Percentiles rank a stretch among this genome's conserved stretches.
Evolutionary conservation across 1,284 basidiomycete genomes (phyloP).

Genomic region (Vanrija sp.): DNA sequence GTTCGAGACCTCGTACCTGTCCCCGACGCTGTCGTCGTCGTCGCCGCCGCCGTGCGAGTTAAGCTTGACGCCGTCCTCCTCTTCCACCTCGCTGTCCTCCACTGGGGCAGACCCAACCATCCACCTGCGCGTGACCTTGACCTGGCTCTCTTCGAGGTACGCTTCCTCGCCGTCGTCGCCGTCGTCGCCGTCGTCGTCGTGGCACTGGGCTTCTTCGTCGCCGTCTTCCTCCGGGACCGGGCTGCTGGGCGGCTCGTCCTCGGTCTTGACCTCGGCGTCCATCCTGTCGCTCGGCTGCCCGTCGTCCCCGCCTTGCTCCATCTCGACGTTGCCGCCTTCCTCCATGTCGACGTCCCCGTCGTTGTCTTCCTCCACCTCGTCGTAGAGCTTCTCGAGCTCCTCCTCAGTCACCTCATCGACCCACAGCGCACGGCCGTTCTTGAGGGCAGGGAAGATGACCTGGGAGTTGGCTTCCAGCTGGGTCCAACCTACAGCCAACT

Average conservation of each 20-base stretch:
- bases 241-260: too few species aligned
- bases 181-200: not conserved
- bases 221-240: too few species aligned
- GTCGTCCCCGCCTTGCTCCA: not conserved
- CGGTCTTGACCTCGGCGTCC: too few species aligned
- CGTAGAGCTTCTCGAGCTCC: not conserved
- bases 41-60: too few species aligned
- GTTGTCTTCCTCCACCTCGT: not conserved
- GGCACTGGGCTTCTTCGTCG: not conserved
- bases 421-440: slow-evolving; percentile 23
- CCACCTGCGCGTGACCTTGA: too few species aligned
- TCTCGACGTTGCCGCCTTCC: not conserved
- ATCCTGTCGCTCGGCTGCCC: not conserved
- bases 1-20: not conserved
- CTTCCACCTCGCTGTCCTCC: too few species aligned
- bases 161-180: not conserved
- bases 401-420: not conserved
- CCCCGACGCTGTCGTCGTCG: too few species aligned
- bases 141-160: too few species aligned
- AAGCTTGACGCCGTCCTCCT: too few species aligned
- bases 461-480: slow-evolving; percentile 9
- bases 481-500: slow-evolving; percentile 3
- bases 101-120: too few species aligned
- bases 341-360: not conserved
- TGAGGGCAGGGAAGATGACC: slow-evolving; percentile 30